Evolutionary conservation across 257 asterid genomes (phyloP), one percentile per base, ranked within the genome.

Genomic region (Solanum commersonii): DNA sequence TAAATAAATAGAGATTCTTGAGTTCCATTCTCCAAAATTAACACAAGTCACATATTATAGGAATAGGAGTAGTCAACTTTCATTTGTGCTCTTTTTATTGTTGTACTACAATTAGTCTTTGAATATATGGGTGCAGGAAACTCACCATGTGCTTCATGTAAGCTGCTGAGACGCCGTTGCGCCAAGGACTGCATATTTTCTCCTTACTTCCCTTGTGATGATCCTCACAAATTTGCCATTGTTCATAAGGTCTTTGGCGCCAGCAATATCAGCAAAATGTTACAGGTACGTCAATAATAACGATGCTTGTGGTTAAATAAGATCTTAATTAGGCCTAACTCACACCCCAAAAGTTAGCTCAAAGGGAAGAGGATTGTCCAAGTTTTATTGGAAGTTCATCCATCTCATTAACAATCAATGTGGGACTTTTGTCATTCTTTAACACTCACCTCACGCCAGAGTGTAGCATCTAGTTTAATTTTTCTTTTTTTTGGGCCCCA

Each of bases 211-310:
- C 96, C 96, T 7, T 90, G 94, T 13, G 93, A 92, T 31, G 95
- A 94, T 83, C 97, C 94, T 34, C 91, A 90, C 90, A 93, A 92
- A 92, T 94, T 94, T 65, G 92, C 95, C 95, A 93, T 91, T 84
- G 97, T 93, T 90, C 97, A 94, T 88, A 94, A 92, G 89, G 94
- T 94, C 77, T 94, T 93, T 84, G 97, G 97, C 29, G 95, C 97
- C 46, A 92, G 95, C 92, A 94, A 94, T 68, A 84, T 94, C 86
- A 93, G 94, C 95, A 94, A 94, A 92, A 93, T 93, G 94, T 38
- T 94, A 87, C 97, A 93, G 97, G 97, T 65, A 59, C 12, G 12
- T 59, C 5, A 2, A 59, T 8, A 22, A 8, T 59, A 22, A 22
- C 27, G 4, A 18, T 52, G 63, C 10, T 52, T 52, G 4, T 52